Percentiles rank a stretch among this genome's conserved stretches.
phyloP scores from a whole-genome alignment of 2,329 filamentous ascomycete species.

The Microdochium bolleyi region DNA sequence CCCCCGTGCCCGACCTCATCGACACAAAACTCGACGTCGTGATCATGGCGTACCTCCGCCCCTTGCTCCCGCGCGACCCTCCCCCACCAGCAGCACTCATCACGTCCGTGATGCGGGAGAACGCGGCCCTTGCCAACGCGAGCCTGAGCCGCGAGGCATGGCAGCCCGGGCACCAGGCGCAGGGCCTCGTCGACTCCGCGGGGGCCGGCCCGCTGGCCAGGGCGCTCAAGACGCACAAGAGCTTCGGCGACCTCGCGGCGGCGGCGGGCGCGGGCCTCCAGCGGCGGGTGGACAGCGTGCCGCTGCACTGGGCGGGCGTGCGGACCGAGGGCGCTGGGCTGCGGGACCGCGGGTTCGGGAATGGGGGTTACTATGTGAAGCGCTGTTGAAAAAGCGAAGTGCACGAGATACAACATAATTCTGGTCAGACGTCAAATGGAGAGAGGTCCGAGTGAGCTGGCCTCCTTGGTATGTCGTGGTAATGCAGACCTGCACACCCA shows the following conservation, averaged over 20 bases:
- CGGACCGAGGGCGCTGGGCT: conserved; percentile 37
- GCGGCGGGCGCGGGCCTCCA: conserved; percentile 41
- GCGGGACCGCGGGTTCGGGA: conserved; percentile 40
- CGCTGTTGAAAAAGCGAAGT: conserved; percentile 13
- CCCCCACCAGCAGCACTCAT: conserved; percentile 12
- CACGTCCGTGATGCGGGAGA: conserved; percentile 23
- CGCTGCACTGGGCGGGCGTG: conserved; percentile 50
- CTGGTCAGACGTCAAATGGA: no score
- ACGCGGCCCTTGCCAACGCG: conserved; percentile 33
- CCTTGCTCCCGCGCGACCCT: conserved; percentile 12
- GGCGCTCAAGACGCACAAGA: conserved; percentile 28
- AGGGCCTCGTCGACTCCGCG: background rate
- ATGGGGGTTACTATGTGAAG: conserved; percentile 39
- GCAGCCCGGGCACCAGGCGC: conserved; percentile 24
- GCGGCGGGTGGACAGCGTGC: conserved; percentile 47
- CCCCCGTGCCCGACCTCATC: conserved; percentile 23
- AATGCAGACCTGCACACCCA: no score
- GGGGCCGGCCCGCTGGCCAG: conserved; percentile 28
- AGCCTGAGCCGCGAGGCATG: conserved; percentile 38
- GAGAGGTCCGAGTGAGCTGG: no score
- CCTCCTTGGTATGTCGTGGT: no score
- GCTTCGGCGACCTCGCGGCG: conserved; percentile 34
- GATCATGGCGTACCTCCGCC: conserved; percentile 53
- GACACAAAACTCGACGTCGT: conserved; percentile 40
- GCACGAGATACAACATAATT: no score